phyloP scores from a whole-genome alignment of 2,329 filamentous ascomycete genomes.

The Neurospora crassa region DNA sequence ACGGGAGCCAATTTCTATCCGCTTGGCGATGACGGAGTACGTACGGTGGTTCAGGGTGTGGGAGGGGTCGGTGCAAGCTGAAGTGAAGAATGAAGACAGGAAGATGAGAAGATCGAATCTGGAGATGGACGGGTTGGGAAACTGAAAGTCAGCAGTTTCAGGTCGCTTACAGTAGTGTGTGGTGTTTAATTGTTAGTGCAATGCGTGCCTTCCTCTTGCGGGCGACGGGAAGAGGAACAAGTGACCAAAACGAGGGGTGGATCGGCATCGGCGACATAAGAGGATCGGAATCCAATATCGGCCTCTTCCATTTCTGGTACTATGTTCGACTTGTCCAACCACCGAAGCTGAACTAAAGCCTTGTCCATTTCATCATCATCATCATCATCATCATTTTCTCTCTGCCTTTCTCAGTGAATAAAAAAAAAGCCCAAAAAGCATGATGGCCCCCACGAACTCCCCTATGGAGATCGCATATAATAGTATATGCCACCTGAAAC shows the following conservation, averaged over 20 bases:
- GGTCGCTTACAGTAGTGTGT: background rate
- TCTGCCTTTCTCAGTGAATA: too few species aligned
- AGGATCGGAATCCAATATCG: background rate
- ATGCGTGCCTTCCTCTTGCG: background rate
- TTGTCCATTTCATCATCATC: background rate
- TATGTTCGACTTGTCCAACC: background rate
- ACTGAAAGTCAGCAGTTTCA: background rate
- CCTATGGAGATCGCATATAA: background rate
- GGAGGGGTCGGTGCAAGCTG: background rate
- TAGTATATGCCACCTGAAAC: background rate
- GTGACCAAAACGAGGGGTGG: background rate
- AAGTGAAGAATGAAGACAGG: background rate
- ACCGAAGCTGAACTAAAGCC: background rate
- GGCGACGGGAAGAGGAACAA: background rate
- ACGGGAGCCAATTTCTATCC: background rate
- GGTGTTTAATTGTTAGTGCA: background rate
- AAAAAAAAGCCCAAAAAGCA: background rate
- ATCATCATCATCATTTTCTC: too few species aligned
- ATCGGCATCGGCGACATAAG: background rate
- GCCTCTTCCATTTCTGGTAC: background rate
- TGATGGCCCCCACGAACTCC: background rate
- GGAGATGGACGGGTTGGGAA: background rate
- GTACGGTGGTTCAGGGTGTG: background rate
- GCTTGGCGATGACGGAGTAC: background rate
- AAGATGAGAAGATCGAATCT: background rate